These are phyloP conservation scores for Nitzschia palea DNA, from an alignment of 108 stramenopile genomes.

Conservation along the genomic window DNA sequence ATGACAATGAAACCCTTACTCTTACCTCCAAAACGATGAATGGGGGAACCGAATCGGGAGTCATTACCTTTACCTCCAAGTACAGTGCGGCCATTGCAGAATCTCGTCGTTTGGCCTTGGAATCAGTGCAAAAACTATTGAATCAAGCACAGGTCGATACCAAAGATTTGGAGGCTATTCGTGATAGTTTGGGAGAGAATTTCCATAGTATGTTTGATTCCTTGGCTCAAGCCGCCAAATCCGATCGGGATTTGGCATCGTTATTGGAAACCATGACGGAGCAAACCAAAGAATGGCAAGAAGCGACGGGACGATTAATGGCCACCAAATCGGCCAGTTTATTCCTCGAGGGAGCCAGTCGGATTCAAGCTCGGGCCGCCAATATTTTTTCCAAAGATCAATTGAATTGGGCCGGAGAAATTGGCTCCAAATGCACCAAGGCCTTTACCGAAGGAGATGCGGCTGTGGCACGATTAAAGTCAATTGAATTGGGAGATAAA, in stretches of 20 bases:
- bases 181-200: slow-evolving; percentile 40
- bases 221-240: slow-evolving; percentile 61
- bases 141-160: slow-evolving; percentile 25
- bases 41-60: slow-evolving; percentile 10
- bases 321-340: slow-evolving; percentile 74
- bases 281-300: slow-evolving; percentile 82
- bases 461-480: slow-evolving; percentile 83
- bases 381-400: slow-evolving; percentile 61
- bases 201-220: slow-evolving; percentile 74
- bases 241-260: slow-evolving; percentile 61
- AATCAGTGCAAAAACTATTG: slow-evolving; percentile 48
- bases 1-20: slow-evolving; percentile 16
- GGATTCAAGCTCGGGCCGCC: slow-evolving; percentile 67
- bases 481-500: slow-evolving; percentile 83
- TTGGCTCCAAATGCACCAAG: slow-evolving; percentile 68
- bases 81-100: slow-evolving; percentile 35
- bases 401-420: slow-evolving; percentile 56
- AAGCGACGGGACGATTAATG: slow-evolving; percentile 74
- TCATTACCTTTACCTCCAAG: not conserved
- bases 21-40: slow-evolving; percentile 2
- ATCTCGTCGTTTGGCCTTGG: slow-evolving; percentile 68
- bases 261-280: slow-evolving; percentile 71
- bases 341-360: slow-evolving; percentile 80
- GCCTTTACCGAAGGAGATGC: slow-evolving; percentile 89
- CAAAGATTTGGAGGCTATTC: slow-evolving; percentile 30